Evolutionary conservation across 2,329 filamentous ascomycete genomes (phyloP).

Genomic region (Arachnopeziza araneosa): DNA sequence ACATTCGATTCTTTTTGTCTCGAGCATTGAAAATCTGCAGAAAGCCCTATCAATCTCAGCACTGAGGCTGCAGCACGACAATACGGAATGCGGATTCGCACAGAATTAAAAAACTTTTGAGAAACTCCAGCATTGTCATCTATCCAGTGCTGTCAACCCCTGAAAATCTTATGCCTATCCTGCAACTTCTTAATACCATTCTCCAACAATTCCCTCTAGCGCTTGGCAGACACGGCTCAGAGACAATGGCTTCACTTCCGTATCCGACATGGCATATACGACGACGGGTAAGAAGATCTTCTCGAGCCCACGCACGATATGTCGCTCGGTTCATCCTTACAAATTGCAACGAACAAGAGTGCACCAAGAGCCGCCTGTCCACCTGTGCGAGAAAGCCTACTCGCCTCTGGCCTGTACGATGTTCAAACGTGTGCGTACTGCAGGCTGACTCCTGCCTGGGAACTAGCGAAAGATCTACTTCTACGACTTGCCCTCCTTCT

Average conservation of each 20-base stretch:
- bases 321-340: too few relatives aligned
- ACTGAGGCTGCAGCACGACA: constrained; percentile 1
- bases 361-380: too few relatives aligned
- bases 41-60: constrained; percentile 3
- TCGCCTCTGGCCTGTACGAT: constrained; percentile 6
- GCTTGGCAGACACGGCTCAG: constrained; percentile 21
- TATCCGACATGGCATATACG: too few relatives aligned
- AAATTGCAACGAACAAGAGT: too few relatives aligned
- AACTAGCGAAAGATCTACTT: constrained; percentile 13
- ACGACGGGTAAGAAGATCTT: too few relatives aligned
- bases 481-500: constrained; percentile 10
- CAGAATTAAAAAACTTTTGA: constrained; percentile 1
- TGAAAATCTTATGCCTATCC: constrained; percentile 24
- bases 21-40: constrained; percentile 3
- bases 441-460: constrained; percentile 14
- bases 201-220: constrained; percentile 22
- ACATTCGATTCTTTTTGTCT: constrained; percentile 3
- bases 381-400: constrained; percentile 4
- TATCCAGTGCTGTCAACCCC: constrained; percentile 3
- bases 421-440: constrained; percentile 14
- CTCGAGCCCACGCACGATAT: too few relatives aligned
- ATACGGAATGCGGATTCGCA: constrained; percentile 1
- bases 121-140: constrained; percentile 1
- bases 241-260: constrained; percentile 24
- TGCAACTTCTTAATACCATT: constrained; percentile 24